A percentile compares a stretch with the other conserved stretches of the same genome.
phyloP scores from a whole-genome alignment of 208 protist species.

The Herpetomonas samuelpessoai region DNA sequence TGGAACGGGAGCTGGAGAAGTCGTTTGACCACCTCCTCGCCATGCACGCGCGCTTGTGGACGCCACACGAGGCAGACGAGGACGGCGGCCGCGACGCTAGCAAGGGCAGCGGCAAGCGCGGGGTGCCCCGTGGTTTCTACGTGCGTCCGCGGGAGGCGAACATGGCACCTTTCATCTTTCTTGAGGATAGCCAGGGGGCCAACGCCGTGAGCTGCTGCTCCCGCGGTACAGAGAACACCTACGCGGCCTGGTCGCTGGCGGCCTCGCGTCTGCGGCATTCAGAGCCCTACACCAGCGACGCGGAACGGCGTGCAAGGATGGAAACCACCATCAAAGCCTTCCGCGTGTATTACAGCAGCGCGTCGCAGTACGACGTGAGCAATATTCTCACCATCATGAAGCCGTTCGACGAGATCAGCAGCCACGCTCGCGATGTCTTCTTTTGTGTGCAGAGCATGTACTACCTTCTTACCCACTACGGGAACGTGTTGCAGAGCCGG shows the following conservation, averaged over 20 bases:
- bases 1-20: conserved; percentile 80
- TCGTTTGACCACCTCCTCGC: conserved; percentile 58
- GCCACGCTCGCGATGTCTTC: conserved; percentile 55
- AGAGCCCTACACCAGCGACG: conserved; percentile 17
- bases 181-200: conserved; percentile 9
- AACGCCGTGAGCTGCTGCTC: conserved; percentile 5
- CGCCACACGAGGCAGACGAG: conserved; percentile 8
- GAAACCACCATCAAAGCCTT: conserved; percentile 47
- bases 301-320: conserved; percentile 25
- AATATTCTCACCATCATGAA: conserved; percentile 23
- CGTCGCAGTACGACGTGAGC: conserved; percentile 52
- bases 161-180: conserved; percentile 9
- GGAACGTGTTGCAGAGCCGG: conserved; percentile 66
- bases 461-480: conserved; percentile 40
- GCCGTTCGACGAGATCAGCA: conserved; percentile 1
- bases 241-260: conserved; percentile 6
- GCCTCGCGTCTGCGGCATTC: conserved; percentile 1
- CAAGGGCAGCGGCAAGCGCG: conserved; percentile 8
- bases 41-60: conserved; percentile 37
- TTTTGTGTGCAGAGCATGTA: conserved; percentile 56
- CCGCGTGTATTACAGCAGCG: conserved; percentile 49
- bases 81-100: conserved; percentile 13
- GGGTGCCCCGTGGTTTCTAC: conserved; percentile 1
- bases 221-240: conserved; percentile 3
- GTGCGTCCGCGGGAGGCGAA: conserved; percentile 2